These are phyloP conservation scores for Emergomyces africanus DNA, from an alignment of 2,329 filamentous ascomycete species.

Conservation along the genomic window DNA sequence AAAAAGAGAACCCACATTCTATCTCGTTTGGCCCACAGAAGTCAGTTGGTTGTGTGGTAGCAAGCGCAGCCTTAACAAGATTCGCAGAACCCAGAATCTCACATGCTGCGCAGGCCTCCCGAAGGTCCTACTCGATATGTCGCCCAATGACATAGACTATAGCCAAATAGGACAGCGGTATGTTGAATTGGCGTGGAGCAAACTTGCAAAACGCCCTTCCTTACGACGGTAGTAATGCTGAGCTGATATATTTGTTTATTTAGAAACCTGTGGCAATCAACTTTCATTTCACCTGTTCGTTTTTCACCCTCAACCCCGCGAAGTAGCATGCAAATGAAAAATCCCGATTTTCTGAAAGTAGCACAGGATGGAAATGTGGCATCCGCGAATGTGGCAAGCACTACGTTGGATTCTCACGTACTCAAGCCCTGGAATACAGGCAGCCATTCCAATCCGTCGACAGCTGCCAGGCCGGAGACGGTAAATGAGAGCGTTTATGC, in stretches of 20 bases:
- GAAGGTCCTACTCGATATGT: neutral
- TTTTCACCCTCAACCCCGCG: neutral
- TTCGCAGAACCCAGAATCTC: neutral
- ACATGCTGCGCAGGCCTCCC: neutral
- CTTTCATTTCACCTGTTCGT: neutral
- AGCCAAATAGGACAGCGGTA: neutral
- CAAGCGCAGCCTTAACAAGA: neutral
- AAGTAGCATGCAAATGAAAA: neutral
- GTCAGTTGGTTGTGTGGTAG: neutral
- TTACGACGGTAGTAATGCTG: neutral
- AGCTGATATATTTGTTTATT: neutral
- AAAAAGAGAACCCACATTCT: neutral
- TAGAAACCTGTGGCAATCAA: constrained; percentile 1
- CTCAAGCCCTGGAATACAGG: neutral
- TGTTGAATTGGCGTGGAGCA: neutral
- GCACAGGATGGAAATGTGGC: neutral
- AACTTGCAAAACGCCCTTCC: neutral
- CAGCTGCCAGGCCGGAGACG: neutral
- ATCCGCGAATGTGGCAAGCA: neutral
- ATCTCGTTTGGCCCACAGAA: neutral
- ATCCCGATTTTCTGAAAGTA: neutral
- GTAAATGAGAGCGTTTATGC: constrained; percentile 1
- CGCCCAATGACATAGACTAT: neutral
- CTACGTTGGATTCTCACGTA: neutral
- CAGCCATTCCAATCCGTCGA: neutral